Base-by-base conservation (phyloP, 306 rosid species). In the Potentilla sterilis region DNA sequence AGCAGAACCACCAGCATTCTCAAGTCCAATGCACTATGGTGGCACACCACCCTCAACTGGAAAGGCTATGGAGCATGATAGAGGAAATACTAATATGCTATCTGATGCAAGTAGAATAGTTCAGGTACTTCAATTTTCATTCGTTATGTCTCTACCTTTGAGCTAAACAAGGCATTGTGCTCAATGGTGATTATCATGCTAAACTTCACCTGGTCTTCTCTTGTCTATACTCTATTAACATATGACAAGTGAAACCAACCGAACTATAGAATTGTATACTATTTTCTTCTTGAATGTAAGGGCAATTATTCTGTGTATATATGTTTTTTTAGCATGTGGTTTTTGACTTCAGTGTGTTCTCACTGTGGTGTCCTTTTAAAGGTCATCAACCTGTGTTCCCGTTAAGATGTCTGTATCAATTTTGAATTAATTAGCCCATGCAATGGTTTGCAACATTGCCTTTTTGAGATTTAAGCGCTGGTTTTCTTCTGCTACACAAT, bases 11-110 rank as follows among this genome's bases (percentile, higher is more conserved):
- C 78, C 87, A 42, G 84, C 74, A 76, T 80, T 92, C 83, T 78
- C 92, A 49, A 81, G 76, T 75, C 75, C 90, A 69, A 73, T 79
- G 87, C 92, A 80, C 46, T 85, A 86, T 77, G 84, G 85, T 71
- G 88, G 87, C 71, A 64, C 87, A 38, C 14, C 55, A 52, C 76
- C 74, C 46, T 54, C 85, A 57, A 28, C 74, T 67, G 87, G 80
- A 81, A 86, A 76, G 70, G 75, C 70, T 67, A 76, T 83, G 80
- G 97, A 88, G 83, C 91, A 83, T 72, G 99, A 88, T 69, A 88
- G 87, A 77, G 93, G 85, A 78, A 76, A 80, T 76, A 74, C 87
- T n/a, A 81, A 83, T 78, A 78, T 77, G 75, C 74, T 80, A 69
- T 73, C 81, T 19, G 97, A 89, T 76, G 87, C 88, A 48, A 89